These are phyloP conservation scores for apple (Malus domestica) DNA, from an alignment of 306 rosid species.

Conservation along the genomic window DNA sequence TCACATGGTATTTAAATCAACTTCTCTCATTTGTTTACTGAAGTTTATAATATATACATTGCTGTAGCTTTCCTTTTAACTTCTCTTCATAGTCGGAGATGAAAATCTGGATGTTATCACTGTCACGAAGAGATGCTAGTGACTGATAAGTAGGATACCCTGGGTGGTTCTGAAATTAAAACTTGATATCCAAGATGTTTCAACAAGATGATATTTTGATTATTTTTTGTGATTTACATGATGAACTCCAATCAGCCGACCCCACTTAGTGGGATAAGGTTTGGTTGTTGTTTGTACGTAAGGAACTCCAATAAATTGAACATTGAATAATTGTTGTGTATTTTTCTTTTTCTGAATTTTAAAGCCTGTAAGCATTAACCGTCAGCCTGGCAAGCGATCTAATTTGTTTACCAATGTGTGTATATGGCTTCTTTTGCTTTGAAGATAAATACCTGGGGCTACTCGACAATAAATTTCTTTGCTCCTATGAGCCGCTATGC, in stretches of 20 bases:
- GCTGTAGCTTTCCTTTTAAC: not conserved
- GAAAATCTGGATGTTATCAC: not conserved
- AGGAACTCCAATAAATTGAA: not conserved
- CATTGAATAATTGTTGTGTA: not conserved
- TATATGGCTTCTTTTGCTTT: conserved; percentile 15
- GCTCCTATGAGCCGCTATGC: conserved; percentile 98
- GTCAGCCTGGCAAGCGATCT: conserved; percentile 6
- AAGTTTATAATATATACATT: not conserved
- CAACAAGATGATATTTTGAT: not conserved
- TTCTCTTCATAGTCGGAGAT: not conserved
- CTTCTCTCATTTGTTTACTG: not conserved
- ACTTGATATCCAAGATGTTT: not conserved
- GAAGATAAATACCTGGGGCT: conserved; percentile 97
- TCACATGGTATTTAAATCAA: conserved; percentile 62
- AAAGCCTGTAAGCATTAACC: not conserved
- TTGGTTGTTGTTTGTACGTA: not conserved
- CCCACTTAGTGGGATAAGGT: no score
- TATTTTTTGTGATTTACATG: not conserved
- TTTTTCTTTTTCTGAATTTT: not conserved
- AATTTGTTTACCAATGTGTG: not conserved
- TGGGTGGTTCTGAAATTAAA: not conserved
- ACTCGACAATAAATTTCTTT: conserved; percentile 92
- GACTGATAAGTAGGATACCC: not conserved
- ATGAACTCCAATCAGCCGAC: not conserved
- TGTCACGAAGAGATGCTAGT: not conserved